Evolutionary conservation across 768 basidiomycete genomes (phyloP), one percentile per base, ranked within the genome.

Genomic region (Boletus vinaceobasis): DNA sequence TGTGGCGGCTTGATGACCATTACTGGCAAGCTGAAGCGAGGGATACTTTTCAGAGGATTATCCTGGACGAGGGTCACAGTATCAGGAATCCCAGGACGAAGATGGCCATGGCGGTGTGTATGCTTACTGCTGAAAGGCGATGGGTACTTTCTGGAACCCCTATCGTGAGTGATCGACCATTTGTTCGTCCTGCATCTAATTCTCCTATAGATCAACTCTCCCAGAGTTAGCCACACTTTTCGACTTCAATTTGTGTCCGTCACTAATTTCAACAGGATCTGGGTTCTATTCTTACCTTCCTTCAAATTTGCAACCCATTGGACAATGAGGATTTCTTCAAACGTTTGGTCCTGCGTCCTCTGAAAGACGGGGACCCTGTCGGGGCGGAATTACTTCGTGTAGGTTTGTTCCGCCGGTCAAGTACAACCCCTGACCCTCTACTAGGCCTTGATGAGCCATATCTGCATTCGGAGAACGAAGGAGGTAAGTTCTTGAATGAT

Each of bases 41-140:
- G 7, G 7, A 1, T 54, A 14, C 8, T 15, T 46, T 11, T 17
- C 53, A 89, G 85, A 77, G 94, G 53, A 68, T 95, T 39, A 82
- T 96, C 21, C 74, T 95, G 5, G 94, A 97, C 60, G 94, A 97
- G 72, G 94, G 91, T 0, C 94, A 97, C 65, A 85, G 66, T 26
- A 87, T 97, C 58, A 84, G 92, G 48, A 97, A 96, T 66, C 82
- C 89, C 3, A 87, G 79, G 68, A 92, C 93, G 0, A 91, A 93
- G 74, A 90, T 89, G 81, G 79, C 90, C 9, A 75, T 78, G 60
- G 86, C 88, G 0, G 83, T 85, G 2, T 84, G 77, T 53, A 81
- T 69, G 17, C 73, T 93, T 23, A 71, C 72, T 17, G 87, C 86
- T 0, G 80, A 93, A 60, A 81, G 86, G 56, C 85, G 90, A 43